phyloP scores from a whole-genome alignment of 768 basidiomycete species.

The Kwoniella mangroviensis region DNA sequence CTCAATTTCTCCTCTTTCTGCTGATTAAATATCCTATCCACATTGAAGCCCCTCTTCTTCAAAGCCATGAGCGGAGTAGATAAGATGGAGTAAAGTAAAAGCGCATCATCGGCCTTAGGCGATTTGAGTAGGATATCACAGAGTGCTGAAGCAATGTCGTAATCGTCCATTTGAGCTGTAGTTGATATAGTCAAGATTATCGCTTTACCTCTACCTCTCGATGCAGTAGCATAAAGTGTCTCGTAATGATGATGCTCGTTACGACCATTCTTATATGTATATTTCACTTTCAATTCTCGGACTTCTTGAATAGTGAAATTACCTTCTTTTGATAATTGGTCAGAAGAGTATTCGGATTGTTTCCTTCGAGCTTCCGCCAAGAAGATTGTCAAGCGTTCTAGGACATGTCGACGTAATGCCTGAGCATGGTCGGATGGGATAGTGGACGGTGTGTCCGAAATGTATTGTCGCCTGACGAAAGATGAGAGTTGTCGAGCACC shows the following conservation, averaged over 20 bases:
- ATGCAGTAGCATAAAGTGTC: constrained; percentile 46
- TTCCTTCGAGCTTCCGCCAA: constrained; percentile 73
- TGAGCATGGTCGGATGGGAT: constrained; percentile 35
- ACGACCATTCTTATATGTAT: constrained; percentile 43
- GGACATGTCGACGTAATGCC: constrained; percentile 52
- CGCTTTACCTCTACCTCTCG: constrained; percentile 27
- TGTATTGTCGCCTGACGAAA: constrained; percentile 78
- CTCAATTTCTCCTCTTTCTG: constrained; percentile 71
- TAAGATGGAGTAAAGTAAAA: constrained; percentile 90
- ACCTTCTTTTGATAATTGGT: constrained; percentile 54
- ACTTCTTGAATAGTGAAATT: constrained; percentile 56
- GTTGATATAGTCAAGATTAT: constrained; percentile 73
- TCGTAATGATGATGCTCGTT: constrained; percentile 38
- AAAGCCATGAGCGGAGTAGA: constrained; percentile 80
- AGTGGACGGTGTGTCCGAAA: constrained; percentile 54
- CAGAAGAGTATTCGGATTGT: constrained; percentile 51
- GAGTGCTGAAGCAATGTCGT: constrained; percentile 84
- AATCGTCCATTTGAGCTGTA: constrained; percentile 82
- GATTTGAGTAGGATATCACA: constrained; percentile 78
- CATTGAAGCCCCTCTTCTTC: constrained; percentile 59
- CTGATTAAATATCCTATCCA: constrained; percentile 86
- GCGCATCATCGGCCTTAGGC: constrained; percentile 80
- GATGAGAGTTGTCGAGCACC: constrained; percentile 75
- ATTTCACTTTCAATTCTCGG: constrained; percentile 41
- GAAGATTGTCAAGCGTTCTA: constrained; percentile 87